Evolutionary conservation across 139 green algal genomes (phyloP).

Genomic region (Protoeuglena noctilucae): DNA sequence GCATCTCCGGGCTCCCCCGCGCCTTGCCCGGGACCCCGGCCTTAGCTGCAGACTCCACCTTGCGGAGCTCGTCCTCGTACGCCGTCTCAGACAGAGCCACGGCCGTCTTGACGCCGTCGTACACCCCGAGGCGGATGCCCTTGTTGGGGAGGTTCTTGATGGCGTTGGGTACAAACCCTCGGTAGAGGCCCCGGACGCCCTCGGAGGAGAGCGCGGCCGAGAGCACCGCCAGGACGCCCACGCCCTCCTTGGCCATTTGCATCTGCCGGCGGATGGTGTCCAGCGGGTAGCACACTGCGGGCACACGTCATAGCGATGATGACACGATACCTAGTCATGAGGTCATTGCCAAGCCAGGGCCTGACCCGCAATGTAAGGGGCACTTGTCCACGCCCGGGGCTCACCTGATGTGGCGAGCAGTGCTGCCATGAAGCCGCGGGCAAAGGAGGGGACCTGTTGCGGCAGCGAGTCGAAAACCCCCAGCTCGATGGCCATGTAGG

Average conservation of each 20-base stretch:
- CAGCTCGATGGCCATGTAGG: conserved; percentile 69
- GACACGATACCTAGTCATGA: too few species aligned
- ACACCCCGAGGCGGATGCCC: conserved; percentile 19
- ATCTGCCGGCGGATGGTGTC: conserved; percentile 47
- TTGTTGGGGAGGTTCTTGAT: conserved; percentile 78
- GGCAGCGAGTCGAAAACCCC: conserved; percentile 43
- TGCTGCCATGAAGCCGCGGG: conserved; percentile 42
- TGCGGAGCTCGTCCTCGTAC: not conserved
- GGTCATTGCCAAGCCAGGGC: too few species aligned
- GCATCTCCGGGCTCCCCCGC: too few species aligned
- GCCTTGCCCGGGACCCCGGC: too few species aligned
- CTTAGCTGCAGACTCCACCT: too few species aligned
- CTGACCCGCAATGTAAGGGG: too few species aligned
- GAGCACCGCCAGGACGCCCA: not conserved
- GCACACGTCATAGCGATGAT: too few species aligned
- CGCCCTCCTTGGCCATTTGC: conserved; percentile 13
- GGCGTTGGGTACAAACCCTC: conserved; percentile 59
- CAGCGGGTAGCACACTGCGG: conserved; percentile 54
- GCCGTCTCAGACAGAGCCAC: not conserved
- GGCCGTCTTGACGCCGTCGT: conserved; percentile 11
- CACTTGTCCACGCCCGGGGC: too few species aligned
- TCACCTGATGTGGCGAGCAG: conserved; percentile 48
- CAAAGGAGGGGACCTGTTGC: conserved; percentile 27
- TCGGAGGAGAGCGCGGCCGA: conserved; percentile 12
- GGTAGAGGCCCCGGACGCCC: conserved; percentile 42